phyloP scores from a whole-genome alignment of 768 basidiomycete species.

The Scleroderma citrinum region DNA sequence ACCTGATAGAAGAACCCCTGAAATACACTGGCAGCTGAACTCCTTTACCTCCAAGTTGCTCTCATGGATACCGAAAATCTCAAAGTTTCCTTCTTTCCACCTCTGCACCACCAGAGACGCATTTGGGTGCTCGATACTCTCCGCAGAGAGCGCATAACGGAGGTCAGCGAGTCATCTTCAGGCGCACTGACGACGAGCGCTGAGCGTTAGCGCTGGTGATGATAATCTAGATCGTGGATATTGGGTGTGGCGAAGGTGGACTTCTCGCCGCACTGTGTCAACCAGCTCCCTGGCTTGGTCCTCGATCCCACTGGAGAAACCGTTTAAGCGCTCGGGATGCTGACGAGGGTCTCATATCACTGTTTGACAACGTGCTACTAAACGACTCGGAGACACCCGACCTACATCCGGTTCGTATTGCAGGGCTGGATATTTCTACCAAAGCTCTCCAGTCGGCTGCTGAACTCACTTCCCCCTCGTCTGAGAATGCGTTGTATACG shows the following conservation, averaged over 20 bases:
- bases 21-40: too few relatives aligned
- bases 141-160: constrained; percentile 48
- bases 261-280: constrained; percentile 65
- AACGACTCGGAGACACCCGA: constrained; percentile 43
- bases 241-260: constrained; percentile 81
- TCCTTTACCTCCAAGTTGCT: not conserved
- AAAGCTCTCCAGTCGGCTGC: constrained; percentile 52
- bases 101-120: constrained; percentile 59
- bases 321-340: constrained; percentile 14
- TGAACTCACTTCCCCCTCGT: constrained; percentile 40
- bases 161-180: constrained; percentile 32
- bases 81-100: constrained; percentile 61
- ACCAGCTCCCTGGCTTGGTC: constrained; percentile 66
- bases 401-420: constrained; percentile 50
- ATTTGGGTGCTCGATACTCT: constrained; percentile 67
- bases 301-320: constrained; percentile 16
- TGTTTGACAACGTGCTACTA: constrained; percentile 17
- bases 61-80: constrained; percentile 24
- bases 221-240: constrained; percentile 58
- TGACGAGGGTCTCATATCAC: constrained; percentile 14
- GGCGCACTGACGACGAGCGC: not conserved
- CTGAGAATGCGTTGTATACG: constrained; percentile 24
- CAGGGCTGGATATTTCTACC: constrained; percentile 62
- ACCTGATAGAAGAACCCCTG: too few relatives aligned
- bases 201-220: not conserved